A percentile compares a stretch with the other conserved stretches of the same genome.
Evolutionary conservation across 306 rosid genomes (phyloP).

Genomic region (Phaseolus lunatus): DNA sequence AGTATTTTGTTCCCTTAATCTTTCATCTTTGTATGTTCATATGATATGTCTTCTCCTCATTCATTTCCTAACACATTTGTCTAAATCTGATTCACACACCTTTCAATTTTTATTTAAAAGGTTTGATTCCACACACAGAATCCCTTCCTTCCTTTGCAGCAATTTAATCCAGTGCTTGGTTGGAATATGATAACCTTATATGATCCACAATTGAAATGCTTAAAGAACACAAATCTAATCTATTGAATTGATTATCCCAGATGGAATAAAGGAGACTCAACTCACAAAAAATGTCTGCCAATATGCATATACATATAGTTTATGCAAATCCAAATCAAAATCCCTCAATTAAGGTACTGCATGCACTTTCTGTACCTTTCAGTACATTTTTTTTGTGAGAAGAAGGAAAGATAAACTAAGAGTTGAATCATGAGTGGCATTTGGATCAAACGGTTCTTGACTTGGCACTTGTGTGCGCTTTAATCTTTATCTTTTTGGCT

Average conservation of each 20-base stretch:
- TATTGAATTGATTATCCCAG: not conserved
- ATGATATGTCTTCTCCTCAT: not conserved
- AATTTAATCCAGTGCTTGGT: constrained; percentile 16
- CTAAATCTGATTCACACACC: constrained; percentile 49
- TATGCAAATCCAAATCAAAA: not conserved
- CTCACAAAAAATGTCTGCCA: constrained; percentile 7
- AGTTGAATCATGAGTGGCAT: constrained; percentile 1
- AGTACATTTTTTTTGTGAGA: constrained; percentile 5
- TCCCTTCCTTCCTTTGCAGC: constrained; percentile 37
- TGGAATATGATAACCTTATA: constrained; percentile 26
- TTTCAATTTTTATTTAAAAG: not conserved
- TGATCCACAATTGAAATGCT: constrained; percentile 42
- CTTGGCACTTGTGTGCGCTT: constrained; percentile 39
- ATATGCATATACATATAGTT: constrained; percentile 9
- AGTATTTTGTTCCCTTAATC: constrained; percentile 38
- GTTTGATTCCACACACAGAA: constrained; percentile 44
- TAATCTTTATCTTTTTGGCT: constrained; percentile 29
- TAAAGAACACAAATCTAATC: constrained; percentile 25
- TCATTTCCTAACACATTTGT: constrained; percentile 31
- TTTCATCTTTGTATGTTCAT: constrained; percentile 32
- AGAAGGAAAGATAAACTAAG: constrained; percentile 6
- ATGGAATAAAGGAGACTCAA: constrained; percentile 42
- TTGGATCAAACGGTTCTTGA: constrained; percentile 44
- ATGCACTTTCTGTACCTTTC: constrained; percentile 34
- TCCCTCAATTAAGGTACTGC: constrained; percentile 23